Conservation (phyloP, 495 filamentous ascomycete species). For the Penicillium ochrochloron region DNA sequence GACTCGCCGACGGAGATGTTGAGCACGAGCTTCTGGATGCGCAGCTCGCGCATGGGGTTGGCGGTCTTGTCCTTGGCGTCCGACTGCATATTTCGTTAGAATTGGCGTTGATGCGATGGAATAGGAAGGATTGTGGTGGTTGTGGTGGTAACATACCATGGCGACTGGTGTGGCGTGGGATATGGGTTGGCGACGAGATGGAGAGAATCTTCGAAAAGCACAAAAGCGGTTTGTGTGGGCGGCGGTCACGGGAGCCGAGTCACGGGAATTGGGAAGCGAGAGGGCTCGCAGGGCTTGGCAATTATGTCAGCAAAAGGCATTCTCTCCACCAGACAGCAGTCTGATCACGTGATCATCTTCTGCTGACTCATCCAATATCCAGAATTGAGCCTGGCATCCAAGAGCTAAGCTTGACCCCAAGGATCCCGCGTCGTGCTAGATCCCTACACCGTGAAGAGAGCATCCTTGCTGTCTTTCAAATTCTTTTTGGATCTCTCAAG, state of each 20-base stretch:
- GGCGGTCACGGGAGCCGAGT: constrained; percentile 29
- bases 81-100: constrained; percentile 50
- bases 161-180: constrained; percentile 51
- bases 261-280: constrained; percentile 49
- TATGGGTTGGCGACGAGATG: constrained; percentile 52
- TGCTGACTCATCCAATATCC: constrained; percentile 29
- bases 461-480: constrained; percentile 32
- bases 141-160: constrained; percentile 49
- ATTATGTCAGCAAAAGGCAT: constrained; percentile 13
- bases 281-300: constrained; percentile 46
- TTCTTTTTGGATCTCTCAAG: constrained; percentile 62
- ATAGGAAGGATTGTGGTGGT: constrained; percentile 12
- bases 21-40: constrained; percentile 99
- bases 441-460: constrained; percentile 30
- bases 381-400: constrained; percentile 28
- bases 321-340: neutral
- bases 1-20: constrained; percentile 99
- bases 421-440: constrained; percentile 28
- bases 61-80: constrained; percentile 77
- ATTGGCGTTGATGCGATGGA: constrained; percentile 16
- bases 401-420: constrained; percentile 31
- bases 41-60: constrained; percentile 99
- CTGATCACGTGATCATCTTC: neutral
- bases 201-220: constrained; percentile 40
- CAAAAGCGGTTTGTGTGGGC: constrained; percentile 52